Base-by-base conservation (phyloP, 2,329 filamentous ascomycete species). In the Botrytis paeoniae region DNA sequence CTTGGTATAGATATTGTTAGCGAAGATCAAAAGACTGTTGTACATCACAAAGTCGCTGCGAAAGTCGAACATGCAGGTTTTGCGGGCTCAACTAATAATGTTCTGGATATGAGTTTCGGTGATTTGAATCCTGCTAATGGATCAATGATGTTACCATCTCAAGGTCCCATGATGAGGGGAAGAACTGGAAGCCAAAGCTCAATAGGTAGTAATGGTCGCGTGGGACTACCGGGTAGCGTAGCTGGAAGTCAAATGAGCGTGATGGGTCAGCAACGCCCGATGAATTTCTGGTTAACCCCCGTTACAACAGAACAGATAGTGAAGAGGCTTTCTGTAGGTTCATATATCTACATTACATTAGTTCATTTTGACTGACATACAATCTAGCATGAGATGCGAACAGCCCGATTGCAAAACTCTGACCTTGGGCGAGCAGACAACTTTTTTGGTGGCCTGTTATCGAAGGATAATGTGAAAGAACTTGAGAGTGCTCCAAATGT, bases 1-100 rank as follows among this genome's bases (percentile, higher is more conserved):
- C 87, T 99, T 51, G 96, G 96, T 72, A 99, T 99, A 79, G 96
- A 99, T 81, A 99, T 99, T 80, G 95, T 99, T 69, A 97, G 94
- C 82, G 96, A 99, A 82, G 96, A 99, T 81, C 95, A 98, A 82
- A 98, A 97, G 84, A 98, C 95, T 0, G 94, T 99, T 41, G 95
- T 99, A 22, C 96, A 99, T 81, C 96, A 98, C 85, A 99, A 99
- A 81, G 96, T 99, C 65, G 95, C 95, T 32, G 95, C 96, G 72
- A 97, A 97, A 81, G 94, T 99, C 72, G 96, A 99, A 82, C 94
- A 98, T 83, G 94, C 96, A 57, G 96, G 96, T 10, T 92, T 95
- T 76, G 89, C 95, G 75, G 91, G 88, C 62, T 88, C 91, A 18
- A 88, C 90, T 14, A 93, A 88, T 78, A 97, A 93, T 80, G 88